Percentiles rank a stretch among this genome's conserved stretches.
Evolutionary conservation across 2,329 filamentous ascomycete genomes (phyloP).

Genomic region (Fusarium sacchari): DNA sequence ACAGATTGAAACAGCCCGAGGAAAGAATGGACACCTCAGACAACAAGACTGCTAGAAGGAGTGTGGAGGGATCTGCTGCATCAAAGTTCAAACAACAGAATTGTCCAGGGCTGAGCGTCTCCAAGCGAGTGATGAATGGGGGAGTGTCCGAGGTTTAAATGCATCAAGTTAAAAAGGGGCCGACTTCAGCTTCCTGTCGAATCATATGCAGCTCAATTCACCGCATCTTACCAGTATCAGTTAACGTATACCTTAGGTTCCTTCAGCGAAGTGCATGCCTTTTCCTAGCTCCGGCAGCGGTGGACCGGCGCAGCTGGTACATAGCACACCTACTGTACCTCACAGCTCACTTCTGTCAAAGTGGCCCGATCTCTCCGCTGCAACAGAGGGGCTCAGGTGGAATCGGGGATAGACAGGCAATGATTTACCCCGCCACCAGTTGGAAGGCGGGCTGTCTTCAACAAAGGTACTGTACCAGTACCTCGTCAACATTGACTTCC

Average conservation of each 20-base stretch:
- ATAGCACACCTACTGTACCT: too few relatives aligned
- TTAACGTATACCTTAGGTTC: too few relatives aligned
- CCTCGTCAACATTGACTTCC: neutral
- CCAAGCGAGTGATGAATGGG: neutral
- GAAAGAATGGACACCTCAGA: neutral
- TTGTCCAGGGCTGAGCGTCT: neutral
- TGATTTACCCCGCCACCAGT: slow-evolving; percentile 21
- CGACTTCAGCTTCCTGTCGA: slow-evolving; percentile 3
- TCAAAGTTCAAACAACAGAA: neutral
- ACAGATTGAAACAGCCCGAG: neutral
- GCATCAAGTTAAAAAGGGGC: slow-evolving; percentile 2
- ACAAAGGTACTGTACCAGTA: too few relatives aligned
- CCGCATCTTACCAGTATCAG: slow-evolving; percentile 38
- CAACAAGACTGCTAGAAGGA: slow-evolving; percentile 1
- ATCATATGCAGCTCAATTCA: slow-evolving; percentile 34
- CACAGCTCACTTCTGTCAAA: neutral
- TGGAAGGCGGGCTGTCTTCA: neutral
- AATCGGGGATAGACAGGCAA: neutral
- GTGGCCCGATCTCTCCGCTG: slow-evolving; percentile 24
- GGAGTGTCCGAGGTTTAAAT: neutral
- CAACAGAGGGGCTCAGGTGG: slow-evolving; percentile 1
- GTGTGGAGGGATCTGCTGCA: neutral
- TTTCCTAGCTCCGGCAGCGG: slow-evolving; percentile 23
- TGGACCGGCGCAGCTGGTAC: slow-evolving; percentile 5
- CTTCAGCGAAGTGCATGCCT: slow-evolving; percentile 5